Base-by-base conservation (phyloP, 352 stramenopile species). In the Elongisporangium prolatum region DNA sequence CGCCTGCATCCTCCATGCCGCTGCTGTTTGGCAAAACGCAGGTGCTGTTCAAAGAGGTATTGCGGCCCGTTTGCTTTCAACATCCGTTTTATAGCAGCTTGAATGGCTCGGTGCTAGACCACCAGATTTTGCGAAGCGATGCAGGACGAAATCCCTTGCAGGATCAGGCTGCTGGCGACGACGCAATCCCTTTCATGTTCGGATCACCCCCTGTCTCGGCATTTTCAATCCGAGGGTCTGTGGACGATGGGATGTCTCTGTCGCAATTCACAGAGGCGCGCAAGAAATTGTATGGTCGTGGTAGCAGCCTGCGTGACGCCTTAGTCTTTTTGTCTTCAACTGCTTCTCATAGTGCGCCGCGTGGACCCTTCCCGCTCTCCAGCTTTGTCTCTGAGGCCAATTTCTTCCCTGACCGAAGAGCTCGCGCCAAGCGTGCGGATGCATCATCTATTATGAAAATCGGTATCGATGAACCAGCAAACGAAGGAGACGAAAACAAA, bases 1-100 rank as follows among this genome's bases (percentile, higher is more conserved):
- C 17, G 48, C 73, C 40, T 25, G 25, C 22, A 25, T 52, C 56
- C 8, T 62, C 60, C 7, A 56, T 59, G 18, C 38, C 54, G n/a
- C 65, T 77, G 28, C 48, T 80, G 16, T 71, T 77, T 50, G 68
- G 77, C 20, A 75, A 75, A 24, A 47, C 58, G 9, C 77, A 73
- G 20, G 48, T 75, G n/a, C 56, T 80, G 2, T 44, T 75, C 22
- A 77, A 75, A 49, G 53, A 60, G 0, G 61, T 69, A 21, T 52
- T 80, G 8, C 61, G 67, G 1, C 52, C 56, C 0, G 63, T 77
- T 17, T 80, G 72, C 48, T 66, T 58, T 2, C 71, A 69, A 1
- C 57, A 69, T 18, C 68, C 71, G 9, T 75, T 77, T 22, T 52
- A 74, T 9, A 49, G 69, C 6, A 44, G 59, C 1, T 17, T 48